Percentiles rank a stretch among this genome's conserved stretches.
phyloP scores from a whole-genome alignment of 169 alveolate species.

The Plasmodium yoelii region DNA sequence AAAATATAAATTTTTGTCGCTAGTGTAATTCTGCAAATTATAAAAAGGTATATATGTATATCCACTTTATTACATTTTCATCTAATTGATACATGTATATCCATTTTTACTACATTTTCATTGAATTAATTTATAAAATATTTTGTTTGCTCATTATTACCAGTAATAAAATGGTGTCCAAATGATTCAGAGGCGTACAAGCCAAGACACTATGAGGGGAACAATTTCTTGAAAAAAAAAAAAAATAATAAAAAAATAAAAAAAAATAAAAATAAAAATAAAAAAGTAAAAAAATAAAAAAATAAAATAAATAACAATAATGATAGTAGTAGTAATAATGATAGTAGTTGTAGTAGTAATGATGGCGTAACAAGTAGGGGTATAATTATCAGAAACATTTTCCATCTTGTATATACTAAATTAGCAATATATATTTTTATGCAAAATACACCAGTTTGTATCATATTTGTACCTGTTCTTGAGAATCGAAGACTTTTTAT shows the following conservation, averaged over 20 bases:
- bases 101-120: no score
- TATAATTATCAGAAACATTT: neutral
- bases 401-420: no score
- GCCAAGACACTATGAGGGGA: constrained; percentile 24
- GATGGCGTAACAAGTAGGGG: neutral
- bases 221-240: neutral
- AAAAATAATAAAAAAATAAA: neutral
- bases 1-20: constrained; percentile 15
- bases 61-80: no score
- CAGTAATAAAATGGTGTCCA: constrained; percentile 53
- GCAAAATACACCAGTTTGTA: no score
- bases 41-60: neutral
- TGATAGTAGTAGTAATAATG: no score
- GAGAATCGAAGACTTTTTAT: neutral
- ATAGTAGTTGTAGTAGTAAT: no score
- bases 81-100: no score
- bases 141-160: constrained; percentile 3
- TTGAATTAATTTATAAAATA: no score
- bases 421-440: no score
- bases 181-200: constrained; percentile 51
- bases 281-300: no score
- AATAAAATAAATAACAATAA: no score
- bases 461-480: constrained; percentile 1
- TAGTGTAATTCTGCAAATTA: constrained; percentile 9
- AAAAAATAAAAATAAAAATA: no score